Conservation (phyloP, 2,329 filamentous ascomycete genomes). For the Sclerotinia borealis region DNA sequence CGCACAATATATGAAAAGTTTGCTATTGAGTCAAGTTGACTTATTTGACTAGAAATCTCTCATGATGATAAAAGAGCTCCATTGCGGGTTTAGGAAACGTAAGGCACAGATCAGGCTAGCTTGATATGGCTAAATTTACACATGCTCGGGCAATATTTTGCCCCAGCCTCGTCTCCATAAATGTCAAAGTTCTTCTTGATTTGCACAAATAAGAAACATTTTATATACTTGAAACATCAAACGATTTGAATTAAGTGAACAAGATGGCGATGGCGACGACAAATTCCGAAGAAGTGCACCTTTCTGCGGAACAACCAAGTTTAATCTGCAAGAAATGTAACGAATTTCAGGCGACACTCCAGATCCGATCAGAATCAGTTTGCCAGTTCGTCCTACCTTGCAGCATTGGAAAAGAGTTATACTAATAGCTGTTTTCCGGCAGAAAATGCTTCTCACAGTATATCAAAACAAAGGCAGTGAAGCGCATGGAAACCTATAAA, state of each 20-base stretch:
- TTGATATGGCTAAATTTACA: background rate
- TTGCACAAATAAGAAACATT: constrained; percentile 8
- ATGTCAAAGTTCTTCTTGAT: background rate
- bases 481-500: constrained; percentile 65
- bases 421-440: constrained; percentile 16
- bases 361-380: constrained; percentile 31
- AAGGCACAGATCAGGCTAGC: constrained; percentile 6
- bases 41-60: background rate
- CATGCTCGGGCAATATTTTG: background rate
- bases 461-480: constrained; percentile 70
- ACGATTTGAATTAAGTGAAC: background rate
- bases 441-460: constrained; percentile 75
- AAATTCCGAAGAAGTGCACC: constrained; percentile 1
- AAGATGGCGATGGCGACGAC: constrained; percentile 16
- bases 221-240: constrained; percentile 5
- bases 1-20: background rate
- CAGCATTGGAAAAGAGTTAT: constrained; percentile 12
- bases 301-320: background rate
- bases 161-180: constrained; percentile 5
- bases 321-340: constrained; percentile 29
- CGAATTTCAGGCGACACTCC: constrained; percentile 24
- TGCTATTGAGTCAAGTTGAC: background rate
- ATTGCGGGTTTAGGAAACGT: constrained; percentile 9
- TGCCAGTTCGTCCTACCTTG: constrained; percentile 26
- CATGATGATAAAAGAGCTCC: background rate